A percentile compares a stretch with the other conserved stretches of the same genome.
phyloP scores from a whole-genome alignment of 768 basidiomycete species.

The Pleurotus djamor region DNA sequence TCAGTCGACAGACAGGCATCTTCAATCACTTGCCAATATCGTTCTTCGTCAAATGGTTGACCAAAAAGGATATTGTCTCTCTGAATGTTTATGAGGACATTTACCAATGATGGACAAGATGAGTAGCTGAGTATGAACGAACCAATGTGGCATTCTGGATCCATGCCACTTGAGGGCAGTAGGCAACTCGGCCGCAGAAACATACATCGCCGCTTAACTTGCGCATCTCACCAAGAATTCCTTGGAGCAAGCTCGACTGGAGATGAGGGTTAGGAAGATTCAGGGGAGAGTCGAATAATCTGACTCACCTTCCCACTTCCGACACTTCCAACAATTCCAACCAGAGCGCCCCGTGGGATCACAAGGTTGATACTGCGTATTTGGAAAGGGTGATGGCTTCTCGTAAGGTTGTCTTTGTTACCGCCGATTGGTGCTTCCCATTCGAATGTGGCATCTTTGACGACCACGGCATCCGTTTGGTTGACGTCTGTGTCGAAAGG shows the following conservation, averaged over 20 bases:
- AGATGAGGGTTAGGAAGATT: not conserved
- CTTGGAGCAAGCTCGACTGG: constrained; percentile 55
- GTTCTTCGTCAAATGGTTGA: constrained; percentile 56
- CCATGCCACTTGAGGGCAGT: constrained; percentile 76
- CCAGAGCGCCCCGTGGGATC: constrained; percentile 55
- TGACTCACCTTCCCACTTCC: constrained; percentile 56
- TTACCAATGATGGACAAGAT: not conserved
- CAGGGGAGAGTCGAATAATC: not conserved
- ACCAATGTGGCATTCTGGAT: constrained; percentile 70
- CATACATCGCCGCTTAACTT: constrained; percentile 45
- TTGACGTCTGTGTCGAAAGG: constrained; percentile 40
- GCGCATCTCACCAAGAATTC: constrained; percentile 72
- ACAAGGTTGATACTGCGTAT: constrained; percentile 48
- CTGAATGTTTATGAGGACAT: constrained; percentile 21
- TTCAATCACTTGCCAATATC: constrained; percentile 64
- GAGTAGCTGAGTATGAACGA: constrained; percentile 9
- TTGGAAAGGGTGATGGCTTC: constrained; percentile 39
- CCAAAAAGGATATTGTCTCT: constrained; percentile 72
- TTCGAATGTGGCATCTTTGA: constrained; percentile 56
- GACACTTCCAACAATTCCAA: constrained; percentile 67
- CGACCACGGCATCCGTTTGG: constrained; percentile 46
- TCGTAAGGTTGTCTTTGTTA: not conserved
- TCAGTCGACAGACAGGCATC: constrained; percentile 61
- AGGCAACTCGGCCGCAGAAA: constrained; percentile 65
- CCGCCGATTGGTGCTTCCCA: constrained; percentile 45